A percentile compares a stretch with the other conserved stretches of the same genome.
phyloP scores from a whole-genome alignment of 768 basidiomycete species.

The Tylopilus plumbeoviolaceoides region DNA sequence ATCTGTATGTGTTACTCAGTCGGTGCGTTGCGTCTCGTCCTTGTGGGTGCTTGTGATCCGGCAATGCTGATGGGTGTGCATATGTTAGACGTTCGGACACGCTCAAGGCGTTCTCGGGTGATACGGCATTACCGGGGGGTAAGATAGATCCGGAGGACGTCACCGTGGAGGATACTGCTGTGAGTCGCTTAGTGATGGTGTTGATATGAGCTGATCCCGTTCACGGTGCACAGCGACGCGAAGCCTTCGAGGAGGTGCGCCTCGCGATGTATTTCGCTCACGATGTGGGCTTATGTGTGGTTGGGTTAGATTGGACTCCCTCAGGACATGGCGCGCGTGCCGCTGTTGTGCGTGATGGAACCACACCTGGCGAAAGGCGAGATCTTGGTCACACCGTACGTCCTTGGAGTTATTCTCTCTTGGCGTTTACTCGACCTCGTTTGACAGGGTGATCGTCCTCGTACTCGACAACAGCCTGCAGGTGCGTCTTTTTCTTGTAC shows the following conservation, averaged over 20 bases:
- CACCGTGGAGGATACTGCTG: conserved; percentile 77
- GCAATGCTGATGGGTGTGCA: too few species aligned
- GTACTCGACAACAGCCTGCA: conserved; percentile 74
- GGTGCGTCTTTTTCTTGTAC: conserved; percentile 33
- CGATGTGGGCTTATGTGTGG: neutral
- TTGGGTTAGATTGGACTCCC: conserved; percentile 79
- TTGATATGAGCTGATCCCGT: neutral
- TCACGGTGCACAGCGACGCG: conserved; percentile 53
- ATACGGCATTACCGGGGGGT: conserved; percentile 86
- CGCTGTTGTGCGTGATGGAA: conserved; percentile 72
- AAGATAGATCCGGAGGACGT: conserved; percentile 67
- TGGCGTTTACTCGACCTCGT: neutral
- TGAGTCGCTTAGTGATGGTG: conserved; percentile 25
- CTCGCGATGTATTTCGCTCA: neutral
- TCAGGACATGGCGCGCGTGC: conserved; percentile 61
- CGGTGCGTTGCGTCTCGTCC: conserved; percentile 44
- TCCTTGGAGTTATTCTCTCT: conserved; percentile 4
- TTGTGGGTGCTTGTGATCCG: too few species aligned
- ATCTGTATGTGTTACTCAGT: conserved; percentile 82
- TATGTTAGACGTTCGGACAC: conserved; percentile 61
- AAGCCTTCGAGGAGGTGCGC: conserved; percentile 85
- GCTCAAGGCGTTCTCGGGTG: conserved; percentile 76
- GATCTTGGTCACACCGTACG: conserved; percentile 82
- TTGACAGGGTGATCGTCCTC: conserved; percentile 72
- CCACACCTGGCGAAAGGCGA: conserved; percentile 72